phyloP scores from a whole-genome alignment of 371 early-diverging fungal genomes.

The Amoeboaphelidium protococcarum region DNA sequence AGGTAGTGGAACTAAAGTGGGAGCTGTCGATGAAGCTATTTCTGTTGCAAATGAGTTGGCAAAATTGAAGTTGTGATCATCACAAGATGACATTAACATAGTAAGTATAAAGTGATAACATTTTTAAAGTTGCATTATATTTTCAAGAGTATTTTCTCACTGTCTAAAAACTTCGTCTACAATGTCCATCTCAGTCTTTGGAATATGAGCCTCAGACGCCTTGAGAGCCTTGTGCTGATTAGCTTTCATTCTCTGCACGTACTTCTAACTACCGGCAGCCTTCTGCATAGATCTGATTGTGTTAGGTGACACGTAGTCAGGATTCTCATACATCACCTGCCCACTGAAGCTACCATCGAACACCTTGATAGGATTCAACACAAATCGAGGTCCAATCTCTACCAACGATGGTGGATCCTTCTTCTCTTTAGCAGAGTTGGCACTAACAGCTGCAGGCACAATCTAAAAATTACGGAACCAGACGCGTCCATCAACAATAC shows the following conservation, averaged over 20 bases:
- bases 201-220: background rate
- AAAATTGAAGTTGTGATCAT: slow-evolving; percentile 11
- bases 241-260: slow-evolving; percentile 3
- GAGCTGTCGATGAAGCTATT: slow-evolving; percentile 31
- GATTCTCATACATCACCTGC: slow-evolving; percentile 61
- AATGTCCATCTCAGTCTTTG: background rate
- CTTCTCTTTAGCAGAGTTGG: background rate
- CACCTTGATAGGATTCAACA: slow-evolving; percentile 62
- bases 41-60: slow-evolving; percentile 46
- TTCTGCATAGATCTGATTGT: slow-evolving; percentile 3
- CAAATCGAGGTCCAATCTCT: slow-evolving; percentile 94
- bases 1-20: slow-evolving; percentile 20
- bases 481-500: slow-evolving; percentile 59
- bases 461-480: slow-evolving; percentile 93
- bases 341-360: slow-evolving; percentile 88
- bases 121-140: slow-evolving; percentile 26
- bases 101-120: slow-evolving; percentile 9
- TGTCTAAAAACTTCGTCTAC: background rate
- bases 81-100: no score
- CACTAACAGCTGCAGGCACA: background rate
- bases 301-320: slow-evolving; percentile 54
- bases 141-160: background rate
- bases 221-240: background rate
- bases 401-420: slow-evolving; percentile 26
- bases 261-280: background rate